phyloP scores from a whole-genome alignment of 352 stramenopile genomes.

The Globisporangium carolinianum region DNA sequence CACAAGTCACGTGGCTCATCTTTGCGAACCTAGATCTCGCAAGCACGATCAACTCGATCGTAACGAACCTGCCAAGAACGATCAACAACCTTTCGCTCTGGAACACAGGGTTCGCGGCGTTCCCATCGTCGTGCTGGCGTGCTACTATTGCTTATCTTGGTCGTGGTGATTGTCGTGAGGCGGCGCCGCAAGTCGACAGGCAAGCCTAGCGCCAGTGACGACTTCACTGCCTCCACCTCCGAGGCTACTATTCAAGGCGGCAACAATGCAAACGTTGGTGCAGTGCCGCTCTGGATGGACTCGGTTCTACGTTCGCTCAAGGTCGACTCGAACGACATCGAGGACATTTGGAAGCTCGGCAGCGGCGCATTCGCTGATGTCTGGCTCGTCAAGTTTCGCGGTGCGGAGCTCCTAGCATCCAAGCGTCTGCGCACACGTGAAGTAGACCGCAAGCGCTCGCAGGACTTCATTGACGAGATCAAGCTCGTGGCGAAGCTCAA shows the following conservation, averaged over 20 bases:
- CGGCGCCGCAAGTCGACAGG: not conserved
- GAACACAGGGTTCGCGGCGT: slow-evolving; percentile 1
- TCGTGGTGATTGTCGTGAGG: not conserved
- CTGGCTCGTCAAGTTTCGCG: slow-evolving; percentile 6
- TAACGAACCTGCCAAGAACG: not conserved
- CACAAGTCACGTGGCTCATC: not conserved
- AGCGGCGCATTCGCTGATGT: not conserved
- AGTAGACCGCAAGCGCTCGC: slow-evolving; percentile 22
- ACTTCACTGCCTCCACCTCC: too few species aligned
- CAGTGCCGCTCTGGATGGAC: slow-evolving; percentile 26
- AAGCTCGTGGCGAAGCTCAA: slow-evolving; percentile 37
- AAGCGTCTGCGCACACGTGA: slow-evolving; percentile 38
- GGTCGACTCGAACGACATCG: slow-evolving; percentile 29
- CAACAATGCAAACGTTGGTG: not conserved
- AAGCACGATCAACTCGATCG: not conserved
- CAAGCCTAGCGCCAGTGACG: too few species aligned
- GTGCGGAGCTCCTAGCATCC: not conserved
- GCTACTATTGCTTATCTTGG: too few species aligned
- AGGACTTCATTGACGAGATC: slow-evolving; percentile 50
- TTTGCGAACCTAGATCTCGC: slow-evolving; percentile 2
- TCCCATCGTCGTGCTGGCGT: not conserved
- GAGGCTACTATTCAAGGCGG: not conserved
- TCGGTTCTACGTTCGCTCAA: slow-evolving; percentile 25
- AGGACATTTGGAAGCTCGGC: slow-evolving; percentile 19
- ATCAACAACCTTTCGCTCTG: not conserved